Conservation (phyloP, 1,284 basidiomycete genomes). For the Ganoderma resinaceum region DNA sequence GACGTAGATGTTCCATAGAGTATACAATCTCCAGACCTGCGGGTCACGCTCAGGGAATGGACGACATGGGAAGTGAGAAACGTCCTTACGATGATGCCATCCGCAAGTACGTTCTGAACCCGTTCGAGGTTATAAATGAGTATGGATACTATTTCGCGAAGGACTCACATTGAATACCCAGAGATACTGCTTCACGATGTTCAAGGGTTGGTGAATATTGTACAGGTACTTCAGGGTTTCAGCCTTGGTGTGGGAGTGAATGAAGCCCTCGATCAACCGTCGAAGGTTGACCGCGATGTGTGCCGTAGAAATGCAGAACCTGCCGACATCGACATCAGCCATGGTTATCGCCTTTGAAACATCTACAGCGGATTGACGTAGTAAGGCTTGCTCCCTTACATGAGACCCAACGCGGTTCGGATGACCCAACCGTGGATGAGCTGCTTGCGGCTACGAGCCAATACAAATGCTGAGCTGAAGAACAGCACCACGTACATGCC, state of each 20-base stretch:
- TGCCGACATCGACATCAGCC: not conserved
- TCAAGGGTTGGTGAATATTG: not conserved
- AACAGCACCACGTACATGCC: not conserved
- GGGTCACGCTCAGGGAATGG: not conserved
- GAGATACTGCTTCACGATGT: not conserved
- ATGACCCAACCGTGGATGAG: not conserved
- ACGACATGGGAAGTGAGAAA: not conserved
- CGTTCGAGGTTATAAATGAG: not conserved
- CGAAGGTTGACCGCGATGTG: not conserved
- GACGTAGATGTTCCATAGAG: constrained; percentile 1
- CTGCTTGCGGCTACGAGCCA: not conserved
- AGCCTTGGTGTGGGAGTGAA: not conserved
- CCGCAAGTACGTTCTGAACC: not conserved
- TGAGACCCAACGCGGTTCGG: not conserved
- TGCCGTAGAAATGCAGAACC: not conserved
- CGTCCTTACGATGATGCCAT: not conserved
- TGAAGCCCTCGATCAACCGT: not conserved
- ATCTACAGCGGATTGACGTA: no score
- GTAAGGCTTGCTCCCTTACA: not conserved
- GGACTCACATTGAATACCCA: not conserved
- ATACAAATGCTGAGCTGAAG: not conserved
- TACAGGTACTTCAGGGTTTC: not conserved
- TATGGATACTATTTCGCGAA: not conserved
- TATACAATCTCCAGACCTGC: constrained; percentile 4
- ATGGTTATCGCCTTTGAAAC: not conserved